Evolutionary conservation across 2,329 filamentous ascomycete genomes (phyloP).

Genomic region (Aurifilum marmelostoma): DNA sequence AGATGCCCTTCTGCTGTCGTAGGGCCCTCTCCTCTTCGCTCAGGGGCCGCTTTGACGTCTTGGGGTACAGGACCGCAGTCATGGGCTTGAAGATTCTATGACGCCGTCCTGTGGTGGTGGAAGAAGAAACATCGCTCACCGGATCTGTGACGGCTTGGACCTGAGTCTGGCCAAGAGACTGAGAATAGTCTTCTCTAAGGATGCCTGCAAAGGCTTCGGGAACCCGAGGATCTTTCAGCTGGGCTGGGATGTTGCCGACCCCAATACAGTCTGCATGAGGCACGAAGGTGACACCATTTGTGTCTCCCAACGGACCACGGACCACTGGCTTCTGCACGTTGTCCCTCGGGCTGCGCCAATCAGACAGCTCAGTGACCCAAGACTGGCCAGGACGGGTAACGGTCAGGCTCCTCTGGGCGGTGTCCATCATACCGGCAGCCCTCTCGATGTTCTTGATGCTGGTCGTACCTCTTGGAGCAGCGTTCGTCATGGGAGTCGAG

Average conservation of each 20-base stretch:
- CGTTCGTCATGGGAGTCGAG: not conserved
- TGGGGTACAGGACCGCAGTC: slow-evolving; percentile 7
- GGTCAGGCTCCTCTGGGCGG: not conserved
- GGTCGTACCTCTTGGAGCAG: not conserved
- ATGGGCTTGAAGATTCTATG: slow-evolving; percentile 18
- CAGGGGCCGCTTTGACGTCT: slow-evolving; percentile 3
- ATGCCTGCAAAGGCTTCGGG: too few species aligned
- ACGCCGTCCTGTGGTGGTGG: not conserved
- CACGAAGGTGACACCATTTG: not conserved
- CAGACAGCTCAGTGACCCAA: slow-evolving; percentile 5
- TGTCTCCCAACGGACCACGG: not conserved
- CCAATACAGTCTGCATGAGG: not conserved
- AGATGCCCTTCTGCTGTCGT: slow-evolving; percentile 13
- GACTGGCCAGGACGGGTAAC: slow-evolving; percentile 9
- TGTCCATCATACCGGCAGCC: not conserved
- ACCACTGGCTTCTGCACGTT: not conserved
- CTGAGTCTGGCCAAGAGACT: not conserved
- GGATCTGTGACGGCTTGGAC: not conserved
- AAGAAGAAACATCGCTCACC: not conserved
- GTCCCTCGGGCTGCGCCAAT: slow-evolving; percentile 10
- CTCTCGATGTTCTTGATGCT: slow-evolving; percentile 4
- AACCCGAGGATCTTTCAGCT: not conserved
- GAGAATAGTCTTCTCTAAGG: not conserved
- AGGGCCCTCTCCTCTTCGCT: not conserved
- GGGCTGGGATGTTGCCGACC: not conserved